phyloP scores from a whole-genome alignment of 306 rosid genomes.

The Castanea crenata region DNA sequence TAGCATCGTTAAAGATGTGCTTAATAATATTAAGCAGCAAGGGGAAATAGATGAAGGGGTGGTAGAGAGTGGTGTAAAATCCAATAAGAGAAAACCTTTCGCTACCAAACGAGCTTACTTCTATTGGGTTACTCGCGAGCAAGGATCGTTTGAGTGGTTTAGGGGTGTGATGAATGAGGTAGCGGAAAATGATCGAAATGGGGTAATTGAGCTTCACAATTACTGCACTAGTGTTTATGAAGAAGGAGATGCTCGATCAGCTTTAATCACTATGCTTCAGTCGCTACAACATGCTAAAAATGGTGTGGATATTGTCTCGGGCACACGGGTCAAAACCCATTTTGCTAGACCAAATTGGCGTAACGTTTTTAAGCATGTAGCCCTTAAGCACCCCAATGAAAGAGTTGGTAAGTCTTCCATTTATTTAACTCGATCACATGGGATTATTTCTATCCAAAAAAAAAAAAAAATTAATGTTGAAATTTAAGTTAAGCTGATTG shows the following conservation, averaged over 20 bases:
- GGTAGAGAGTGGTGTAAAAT: conserved; percentile 30
- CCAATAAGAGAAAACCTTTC: conserved; percentile 51
- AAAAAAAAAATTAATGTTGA: neutral
- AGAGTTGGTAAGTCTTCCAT: conserved; percentile 60
- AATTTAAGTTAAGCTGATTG: neutral
- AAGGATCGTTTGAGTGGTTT: conserved; percentile 92
- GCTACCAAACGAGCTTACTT: conserved; percentile 78
- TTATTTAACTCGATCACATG: neutral
- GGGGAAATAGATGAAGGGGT: conserved; percentile 53
- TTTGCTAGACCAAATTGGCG: conserved; percentile 92
- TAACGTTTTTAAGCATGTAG: conserved; percentile 58
- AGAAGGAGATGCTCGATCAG: conserved; percentile 91
- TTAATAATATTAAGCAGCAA: conserved; percentile 69
- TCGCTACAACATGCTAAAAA: conserved; percentile 74
- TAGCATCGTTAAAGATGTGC: conserved; percentile 79
- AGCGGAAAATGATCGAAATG: conserved; percentile 61
- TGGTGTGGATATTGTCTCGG: conserved; percentile 78
- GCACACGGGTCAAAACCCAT: conserved; percentile 77
- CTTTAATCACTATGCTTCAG: conserved; percentile 86
- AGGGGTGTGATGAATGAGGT: conserved; percentile 85
- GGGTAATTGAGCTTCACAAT: conserved; percentile 72
- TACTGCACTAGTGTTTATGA: conserved; percentile 87
- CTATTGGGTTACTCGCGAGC: conserved; percentile 93
- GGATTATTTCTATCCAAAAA: neutral
- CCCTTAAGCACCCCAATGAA: conserved; percentile 58